Evolutionary conservation across 2,329 filamentous ascomycete species (phyloP).

Genomic region (Fusarium globosum): DNA sequence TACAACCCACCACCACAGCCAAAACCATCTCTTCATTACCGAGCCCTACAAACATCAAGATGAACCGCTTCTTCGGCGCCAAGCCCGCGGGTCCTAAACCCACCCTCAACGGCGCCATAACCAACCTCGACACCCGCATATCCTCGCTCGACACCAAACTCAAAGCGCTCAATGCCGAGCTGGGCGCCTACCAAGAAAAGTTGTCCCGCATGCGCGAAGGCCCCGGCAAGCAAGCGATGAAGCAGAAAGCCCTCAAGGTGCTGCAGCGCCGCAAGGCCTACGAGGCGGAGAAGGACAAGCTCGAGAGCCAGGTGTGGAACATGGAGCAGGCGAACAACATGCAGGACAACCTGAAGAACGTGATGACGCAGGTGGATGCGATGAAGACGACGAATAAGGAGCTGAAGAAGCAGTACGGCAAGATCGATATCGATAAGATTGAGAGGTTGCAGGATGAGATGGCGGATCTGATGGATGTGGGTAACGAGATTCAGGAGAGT

Average conservation of each 20-base stretch:
- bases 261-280: conserved; percentile 94
- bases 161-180: conserved; percentile 89
- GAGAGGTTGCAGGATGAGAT: conserved; percentile 98
- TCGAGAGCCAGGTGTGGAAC: conserved; percentile 96
- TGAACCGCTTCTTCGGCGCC: conserved; percentile 96
- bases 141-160: conserved; percentile 94
- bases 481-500: conserved; percentile 98
- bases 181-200: conserved; percentile 87
- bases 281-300: conserved; percentile 92
- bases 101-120: conserved; percentile 83
- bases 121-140: conserved; percentile 85
- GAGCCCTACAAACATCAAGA: conserved; percentile 54
- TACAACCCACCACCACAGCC: neutral
- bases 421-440: conserved; percentile 97
- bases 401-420: conserved; percentile 92
- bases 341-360: conserved; percentile 98
- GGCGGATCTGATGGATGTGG: conserved; percentile 96
- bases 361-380: conserved; percentile 97
- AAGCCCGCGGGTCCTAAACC: conserved; percentile 91
- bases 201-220: conserved; percentile 95
- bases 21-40: neutral
- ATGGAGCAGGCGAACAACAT: conserved; percentile 99
- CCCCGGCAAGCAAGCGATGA: conserved; percentile 90
- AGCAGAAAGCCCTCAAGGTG: conserved; percentile 93
- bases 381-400: conserved; percentile 98